Evolutionary conservation across 495 filamentous ascomycete species (phyloP).

Genomic region (Poronia punctata): DNA sequence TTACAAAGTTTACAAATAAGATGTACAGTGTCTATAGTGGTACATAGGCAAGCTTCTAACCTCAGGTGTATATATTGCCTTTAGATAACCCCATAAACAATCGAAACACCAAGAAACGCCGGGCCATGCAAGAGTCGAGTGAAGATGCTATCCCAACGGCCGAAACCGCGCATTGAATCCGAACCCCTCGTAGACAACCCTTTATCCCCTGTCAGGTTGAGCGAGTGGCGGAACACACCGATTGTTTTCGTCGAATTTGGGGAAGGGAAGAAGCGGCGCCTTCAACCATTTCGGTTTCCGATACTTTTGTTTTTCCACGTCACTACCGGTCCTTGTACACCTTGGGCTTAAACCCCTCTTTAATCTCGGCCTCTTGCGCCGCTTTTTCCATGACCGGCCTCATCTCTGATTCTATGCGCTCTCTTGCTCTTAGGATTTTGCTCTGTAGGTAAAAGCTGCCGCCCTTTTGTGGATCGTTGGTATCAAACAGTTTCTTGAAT

Average conservation of each 20-base stretch:
- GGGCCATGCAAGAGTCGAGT: constrained; percentile 42
- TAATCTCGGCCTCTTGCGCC: constrained; percentile 56
- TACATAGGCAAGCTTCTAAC: constrained; percentile 9
- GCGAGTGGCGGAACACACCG: no score
- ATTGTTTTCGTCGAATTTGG: constrained; percentile 7
- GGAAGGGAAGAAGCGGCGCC: constrained; percentile 1
- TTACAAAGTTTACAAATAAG: background rate
- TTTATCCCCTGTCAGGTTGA: background rate
- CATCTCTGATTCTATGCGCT: constrained; percentile 83
- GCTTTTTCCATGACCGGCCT: constrained; percentile 45
- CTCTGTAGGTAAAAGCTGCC: constrained; percentile 98
- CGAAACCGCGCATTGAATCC: background rate
- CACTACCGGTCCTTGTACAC: constrained; percentile 77
- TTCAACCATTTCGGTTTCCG: constrained; percentile 1
- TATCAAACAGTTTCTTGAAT: constrained; percentile 92
- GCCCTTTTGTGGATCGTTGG: constrained; percentile 88
- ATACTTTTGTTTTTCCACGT: background rate
- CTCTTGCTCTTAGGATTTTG: constrained; percentile 83
- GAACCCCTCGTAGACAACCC: background rate
- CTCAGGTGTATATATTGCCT: constrained; percentile 1
- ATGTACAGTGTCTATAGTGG: constrained; percentile 12
- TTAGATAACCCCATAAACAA: constrained; percentile 10
- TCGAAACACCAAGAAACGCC: constrained; percentile 31
- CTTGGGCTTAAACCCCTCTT: constrained; percentile 89
- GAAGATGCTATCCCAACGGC: constrained; percentile 31